phyloP scores from a whole-genome alignment of 164 flowering plant genomes.

The Santalum album region DNA sequence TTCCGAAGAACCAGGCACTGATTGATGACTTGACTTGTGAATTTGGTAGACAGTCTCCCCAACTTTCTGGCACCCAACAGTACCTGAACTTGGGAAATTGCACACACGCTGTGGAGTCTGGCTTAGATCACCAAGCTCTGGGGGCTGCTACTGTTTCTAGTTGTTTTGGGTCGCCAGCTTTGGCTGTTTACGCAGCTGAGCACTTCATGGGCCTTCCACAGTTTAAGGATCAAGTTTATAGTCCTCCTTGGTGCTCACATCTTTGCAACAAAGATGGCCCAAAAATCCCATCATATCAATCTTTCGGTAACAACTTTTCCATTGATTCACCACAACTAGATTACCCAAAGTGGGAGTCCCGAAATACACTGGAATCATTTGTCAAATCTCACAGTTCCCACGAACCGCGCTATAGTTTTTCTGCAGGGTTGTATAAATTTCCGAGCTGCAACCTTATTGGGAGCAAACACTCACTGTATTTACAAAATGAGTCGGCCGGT shows the following conservation, averaged over 20 bases:
- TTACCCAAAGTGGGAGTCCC: slow-evolving; percentile 21
- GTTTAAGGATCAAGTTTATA: slow-evolving; percentile 18
- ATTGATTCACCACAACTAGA: slow-evolving; percentile 15
- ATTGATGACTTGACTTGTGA: slow-evolving; percentile 20
- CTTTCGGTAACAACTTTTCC: slow-evolving; percentile 19
- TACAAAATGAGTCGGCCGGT: slow-evolving; percentile 19
- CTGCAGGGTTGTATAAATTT: slow-evolving; percentile 12
- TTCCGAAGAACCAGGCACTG: slow-evolving; percentile 21
- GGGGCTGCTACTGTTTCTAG: slow-evolving; percentile 18
- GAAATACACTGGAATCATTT: slow-evolving; percentile 23
- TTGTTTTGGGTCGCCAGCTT: slow-evolving; percentile 34
- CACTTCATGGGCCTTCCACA: slow-evolving; percentile 34
- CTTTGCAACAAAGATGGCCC: slow-evolving; percentile 16
- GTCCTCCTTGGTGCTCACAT: slow-evolving; percentile 18
- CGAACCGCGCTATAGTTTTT: slow-evolving; percentile 12
- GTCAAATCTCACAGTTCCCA: slow-evolving; percentile 16
- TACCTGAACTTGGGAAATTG: slow-evolving; percentile 23
- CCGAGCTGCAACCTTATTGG: slow-evolving; percentile 12
- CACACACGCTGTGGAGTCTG: slow-evolving; percentile 15
- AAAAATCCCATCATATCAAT: slow-evolving; percentile 15
- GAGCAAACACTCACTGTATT: slow-evolving; percentile 10
- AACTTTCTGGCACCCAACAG: slow-evolving; percentile 19
- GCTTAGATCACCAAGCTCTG: slow-evolving; percentile 16
- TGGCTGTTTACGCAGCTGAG: slow-evolving; percentile 46
- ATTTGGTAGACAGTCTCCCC: slow-evolving; percentile 15